Base-by-base conservation (phyloP, 371 early-diverging fungal genomes). In the Rhizopus arrhizus region DNA sequence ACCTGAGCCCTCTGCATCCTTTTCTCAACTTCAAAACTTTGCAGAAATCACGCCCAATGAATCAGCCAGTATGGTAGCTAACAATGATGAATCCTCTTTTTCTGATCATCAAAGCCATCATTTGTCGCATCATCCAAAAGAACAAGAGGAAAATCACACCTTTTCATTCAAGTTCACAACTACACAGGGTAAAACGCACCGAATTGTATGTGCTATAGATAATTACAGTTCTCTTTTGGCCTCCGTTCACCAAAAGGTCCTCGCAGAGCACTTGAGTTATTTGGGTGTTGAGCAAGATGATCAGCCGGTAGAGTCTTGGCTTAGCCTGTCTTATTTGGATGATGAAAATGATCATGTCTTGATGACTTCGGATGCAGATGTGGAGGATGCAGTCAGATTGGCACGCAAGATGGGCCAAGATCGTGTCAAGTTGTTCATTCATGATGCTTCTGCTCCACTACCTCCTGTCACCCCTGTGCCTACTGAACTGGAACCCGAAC, bases 331-430 rank as follows among this genome's bases (percentile, higher is more conserved):
- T 11, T 96, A 95, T 65, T 67, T 90, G 58, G 96, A 96, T 62
- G 95, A 95, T 58, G 96, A 95, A 51, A 85, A 89, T 53, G 96
- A 96, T 69, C 73, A 86, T 56, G 90, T 96, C n/a, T 74, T 88
- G 64, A 78, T 96, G 66, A 85, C 85, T 33, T 78, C 82, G 13
- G 90, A 91, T 57, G 81, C 85, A 1, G 96, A 96, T 64, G 69
- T 96, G 57, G 70, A 80, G 11, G 94, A 95, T 58, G 93, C 94
- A 9, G 91, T 95, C 2, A 70, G 82, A 4, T 80, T 94, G 67
- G 91, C 96, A 45, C 83, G 84, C 53, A 85, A 88, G 58, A 81
- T 82, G 38, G 91, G 89, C 29, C 86, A 86, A 70, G 85, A 84
- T 54, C 89, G 94, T 40, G 88, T 95, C n/a, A 78, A 91, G 70